phyloP scores from a whole-genome alignment of 1,139 yeast species.

The Petasospora rhodanensis region DNA sequence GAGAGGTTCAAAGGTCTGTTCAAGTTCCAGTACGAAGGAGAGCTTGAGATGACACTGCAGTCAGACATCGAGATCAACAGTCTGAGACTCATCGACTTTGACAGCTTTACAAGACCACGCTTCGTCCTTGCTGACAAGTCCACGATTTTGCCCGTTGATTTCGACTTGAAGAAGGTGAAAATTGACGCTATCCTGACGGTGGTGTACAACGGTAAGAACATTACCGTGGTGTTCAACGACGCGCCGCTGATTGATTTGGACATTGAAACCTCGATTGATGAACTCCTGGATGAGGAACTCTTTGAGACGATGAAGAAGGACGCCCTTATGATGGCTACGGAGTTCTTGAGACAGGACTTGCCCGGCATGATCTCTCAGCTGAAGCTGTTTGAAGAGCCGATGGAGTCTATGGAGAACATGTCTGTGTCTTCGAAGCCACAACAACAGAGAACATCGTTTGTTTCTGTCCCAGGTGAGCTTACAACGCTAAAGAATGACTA shows the following conservation, averaged over 20 bases:
- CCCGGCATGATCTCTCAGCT: slow-evolving; percentile 19
- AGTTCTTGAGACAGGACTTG: slow-evolving; percentile 20
- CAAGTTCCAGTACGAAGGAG: slow-evolving; percentile 22
- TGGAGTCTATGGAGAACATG: slow-evolving; percentile 1
- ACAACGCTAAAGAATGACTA: slow-evolving; percentile 1
- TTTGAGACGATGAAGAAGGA: slow-evolving; percentile 20
- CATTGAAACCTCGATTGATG: slow-evolving; percentile 23
- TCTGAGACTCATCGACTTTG: slow-evolving; percentile 22
- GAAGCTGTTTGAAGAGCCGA: background rate
- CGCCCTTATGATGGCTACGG: slow-evolving; percentile 16
- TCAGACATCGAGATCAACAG: slow-evolving; percentile 24
- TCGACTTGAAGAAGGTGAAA: slow-evolving; percentile 14
- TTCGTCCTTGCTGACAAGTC: slow-evolving; percentile 22
- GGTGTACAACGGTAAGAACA: slow-evolving; percentile 19
- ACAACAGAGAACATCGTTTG: background rate
- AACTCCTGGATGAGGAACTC: slow-evolving; percentile 22
- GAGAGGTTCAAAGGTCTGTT: slow-evolving; percentile 22
- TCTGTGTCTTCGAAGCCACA: background rate
- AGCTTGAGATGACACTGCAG: slow-evolving; percentile 14
- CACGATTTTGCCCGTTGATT: slow-evolving; percentile 23
- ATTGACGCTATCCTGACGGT: slow-evolving; percentile 21
- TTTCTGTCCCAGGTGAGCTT: slow-evolving; percentile 1
- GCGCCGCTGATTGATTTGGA: slow-evolving; percentile 22
- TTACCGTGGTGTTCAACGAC: slow-evolving; percentile 25
- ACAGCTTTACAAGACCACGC: slow-evolving; percentile 23